These are phyloP conservation scores for Nevesoporus exiguus DNA, from an alignment of 768 basidiomycete species.

Conservation along the genomic window DNA sequence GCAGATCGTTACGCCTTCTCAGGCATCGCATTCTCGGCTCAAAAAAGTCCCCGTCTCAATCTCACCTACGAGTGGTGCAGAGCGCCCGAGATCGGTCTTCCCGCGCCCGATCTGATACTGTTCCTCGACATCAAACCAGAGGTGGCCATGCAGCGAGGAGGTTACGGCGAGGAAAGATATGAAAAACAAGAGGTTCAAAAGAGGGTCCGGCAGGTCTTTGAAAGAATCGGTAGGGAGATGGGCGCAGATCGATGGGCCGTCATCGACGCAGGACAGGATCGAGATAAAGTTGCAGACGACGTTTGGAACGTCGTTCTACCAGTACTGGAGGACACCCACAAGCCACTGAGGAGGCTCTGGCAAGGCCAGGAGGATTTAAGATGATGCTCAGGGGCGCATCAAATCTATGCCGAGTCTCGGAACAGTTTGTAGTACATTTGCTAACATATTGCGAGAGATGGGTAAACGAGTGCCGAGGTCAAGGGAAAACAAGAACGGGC, in stretches of 20 bases:
- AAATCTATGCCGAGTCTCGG: conserved; percentile 7
- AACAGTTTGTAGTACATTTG: conserved; percentile 24
- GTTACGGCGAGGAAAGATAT: conserved; percentile 85
- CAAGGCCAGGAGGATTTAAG: conserved; percentile 4
- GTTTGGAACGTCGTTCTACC: conserved; percentile 54
- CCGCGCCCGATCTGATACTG: conserved; percentile 81
- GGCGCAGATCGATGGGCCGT: conserved; percentile 46
- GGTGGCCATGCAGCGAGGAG: conserved; percentile 62
- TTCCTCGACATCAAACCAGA: conserved; percentile 83
- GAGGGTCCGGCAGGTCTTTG: conserved; percentile 59
- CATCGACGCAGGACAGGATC: conserved; percentile 55
- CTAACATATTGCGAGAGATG: conserved; percentile 21
- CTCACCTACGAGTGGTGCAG: conserved; percentile 83
- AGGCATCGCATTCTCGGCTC: conserved; percentile 83
- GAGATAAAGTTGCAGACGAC: conserved; percentile 48
- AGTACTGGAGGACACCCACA: conserved; percentile 35
- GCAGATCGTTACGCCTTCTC: conserved; percentile 97
- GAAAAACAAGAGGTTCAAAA: conserved; percentile 77
- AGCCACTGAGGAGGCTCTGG: conserved; percentile 54
- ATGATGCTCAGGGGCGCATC: neutral
- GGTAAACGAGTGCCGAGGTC: conserved; percentile 19
- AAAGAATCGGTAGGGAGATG: conserved; percentile 53
- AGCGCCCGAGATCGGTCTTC: conserved; percentile 82
- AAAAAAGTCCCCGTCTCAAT: conserved; percentile 39
- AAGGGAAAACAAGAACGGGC: conserved; percentile 8